A percentile compares a stretch with the other conserved stretches of the same genome.
phyloP scores from a whole-genome alignment of 2,329 filamentous ascomycete genomes.

The Alternaria novae-zelandiae region DNA sequence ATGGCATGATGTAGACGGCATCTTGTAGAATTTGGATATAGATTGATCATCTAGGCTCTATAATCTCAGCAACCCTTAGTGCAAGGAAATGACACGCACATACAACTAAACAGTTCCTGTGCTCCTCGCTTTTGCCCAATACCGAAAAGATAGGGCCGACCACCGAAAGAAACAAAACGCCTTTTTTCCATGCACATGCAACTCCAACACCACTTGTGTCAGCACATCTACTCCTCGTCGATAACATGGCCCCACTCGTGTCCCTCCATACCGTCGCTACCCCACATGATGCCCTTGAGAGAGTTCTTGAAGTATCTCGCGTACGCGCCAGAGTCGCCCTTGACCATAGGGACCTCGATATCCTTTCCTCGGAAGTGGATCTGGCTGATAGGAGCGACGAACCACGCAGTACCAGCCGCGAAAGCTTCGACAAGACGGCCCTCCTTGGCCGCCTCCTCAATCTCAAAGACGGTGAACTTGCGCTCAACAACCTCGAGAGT shows the following conservation, averaged over 20 bases:
- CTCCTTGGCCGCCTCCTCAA: slow-evolving; percentile 74
- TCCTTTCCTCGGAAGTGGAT: slow-evolving; percentile 56
- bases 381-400: slow-evolving; percentile 54
- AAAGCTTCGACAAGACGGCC: slow-evolving; percentile 84
- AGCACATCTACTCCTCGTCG: slow-evolving; percentile 40
- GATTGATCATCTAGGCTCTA: background rate
- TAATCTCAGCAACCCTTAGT: background rate
- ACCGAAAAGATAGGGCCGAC: background rate
- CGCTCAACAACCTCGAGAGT: slow-evolving; percentile 76
- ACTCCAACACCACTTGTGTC: background rate
- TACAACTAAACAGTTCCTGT: background rate
- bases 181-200: background rate
- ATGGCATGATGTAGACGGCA: background rate
- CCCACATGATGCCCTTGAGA: slow-evolving; percentile 59
- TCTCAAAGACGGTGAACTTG: slow-evolving; percentile 80
- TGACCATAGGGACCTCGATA: slow-evolving; percentile 50
- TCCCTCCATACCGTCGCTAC: slow-evolving; percentile 48
- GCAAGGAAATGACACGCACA: background rate
- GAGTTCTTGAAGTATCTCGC: slow-evolving; percentile 53
- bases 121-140: background rate
- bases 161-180: background rate
- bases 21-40: background rate
- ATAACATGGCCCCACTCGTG: slow-evolving; percentile 58
- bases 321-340: slow-evolving; percentile 52
- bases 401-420: slow-evolving; percentile 79